Evolutionary conservation across 768 basidiomycete genomes (phyloP).

Genomic region (Termitomyces sp.): DNA sequence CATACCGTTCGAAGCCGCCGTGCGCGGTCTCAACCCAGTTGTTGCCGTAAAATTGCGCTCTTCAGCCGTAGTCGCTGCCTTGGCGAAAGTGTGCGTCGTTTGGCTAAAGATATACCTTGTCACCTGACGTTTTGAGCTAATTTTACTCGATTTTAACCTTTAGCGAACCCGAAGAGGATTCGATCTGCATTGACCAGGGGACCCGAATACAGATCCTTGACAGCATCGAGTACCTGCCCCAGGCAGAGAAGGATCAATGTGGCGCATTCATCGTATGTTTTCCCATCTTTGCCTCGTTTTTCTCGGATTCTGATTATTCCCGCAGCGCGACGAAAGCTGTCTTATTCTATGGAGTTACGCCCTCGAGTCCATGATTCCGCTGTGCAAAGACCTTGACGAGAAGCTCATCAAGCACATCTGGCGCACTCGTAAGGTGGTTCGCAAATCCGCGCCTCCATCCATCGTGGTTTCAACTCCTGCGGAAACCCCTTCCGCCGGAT

Average conservation of each 20-base stretch:
- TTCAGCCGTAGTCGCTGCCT: conserved; percentile 71
- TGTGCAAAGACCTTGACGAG: conserved; percentile 69
- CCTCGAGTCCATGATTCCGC: conserved; percentile 60
- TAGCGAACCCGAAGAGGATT: conserved; percentile 47
- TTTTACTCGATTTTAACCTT: background rate
- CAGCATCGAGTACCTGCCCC: conserved; percentile 56
- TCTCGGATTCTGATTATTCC: background rate
- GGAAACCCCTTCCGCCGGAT: conserved; percentile 12
- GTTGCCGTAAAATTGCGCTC: conserved; percentile 77
- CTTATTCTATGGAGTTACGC: conserved; percentile 82
- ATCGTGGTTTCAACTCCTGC: background rate
- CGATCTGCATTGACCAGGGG: conserved; percentile 67
- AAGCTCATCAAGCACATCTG: conserved; percentile 81
- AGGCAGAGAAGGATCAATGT: conserved; percentile 85
- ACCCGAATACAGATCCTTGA: conserved; percentile 85
- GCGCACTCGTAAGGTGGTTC: conserved; percentile 36
- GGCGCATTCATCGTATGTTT: conserved; percentile 67
- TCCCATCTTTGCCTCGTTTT: background rate
- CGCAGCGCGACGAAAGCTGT: conserved; percentile 61
- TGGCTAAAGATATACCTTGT: background rate
- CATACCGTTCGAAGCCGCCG: conserved; percentile 73
- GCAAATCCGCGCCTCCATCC: conserved; percentile 14
- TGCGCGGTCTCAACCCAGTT: conserved; percentile 72
- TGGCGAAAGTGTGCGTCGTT: conserved; percentile 56
- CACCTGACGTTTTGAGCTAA: background rate